Base-by-base conservation (phyloP, 2,329 filamentous ascomycete species). In the Bipolaris cookei region DNA sequence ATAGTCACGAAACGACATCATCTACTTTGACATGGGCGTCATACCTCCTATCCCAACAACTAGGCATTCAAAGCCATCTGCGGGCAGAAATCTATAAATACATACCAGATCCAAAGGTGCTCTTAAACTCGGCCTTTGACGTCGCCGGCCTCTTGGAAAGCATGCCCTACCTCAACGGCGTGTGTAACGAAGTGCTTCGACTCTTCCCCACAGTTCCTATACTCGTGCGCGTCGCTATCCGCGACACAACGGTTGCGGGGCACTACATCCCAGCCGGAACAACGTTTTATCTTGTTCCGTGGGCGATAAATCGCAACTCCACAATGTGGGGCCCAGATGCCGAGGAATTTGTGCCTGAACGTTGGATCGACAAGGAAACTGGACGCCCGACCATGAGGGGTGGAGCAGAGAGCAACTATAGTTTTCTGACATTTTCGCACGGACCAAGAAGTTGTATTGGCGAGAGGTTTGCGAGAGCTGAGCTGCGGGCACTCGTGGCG, bases 11-110 rank as follows among this genome's bases (percentile, higher is more conserved):
- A 77, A 94, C 91, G 1, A 93, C 90, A 0, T 86, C 91, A 1
- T 84, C 87, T 1, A 83, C 90, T 16, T 81, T 95, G 71, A 89
- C 88, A n/a, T 94, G 90, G 89, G 84, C 88, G 3, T 77, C 87
- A 6, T 90, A 92, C 70, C 79, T 88, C 41, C 83, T 95, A n/a
- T 85, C 85, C 65, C 81, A 82, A 18, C 76, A 91, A 65, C 87
- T 86, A 0, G 81, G 86, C 0, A 79, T 90, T 2, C 90, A 95
- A 76, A 76, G 76, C 20, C 82, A 83, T 2, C 84, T 96, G 3
- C 88, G 91, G 20, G 77, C 81, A 10, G 91, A 95, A 73, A 77
- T 96, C 43, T 85, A 86, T 57, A 72, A 80, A 18, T 78, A 81
- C 16, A 81, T 93, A 10, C 87, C 88, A 0, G 81, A 57, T 51